Base-by-base conservation (phyloP, 805 yeast species). In the Hanseniaspora occidentalis region DNA sequence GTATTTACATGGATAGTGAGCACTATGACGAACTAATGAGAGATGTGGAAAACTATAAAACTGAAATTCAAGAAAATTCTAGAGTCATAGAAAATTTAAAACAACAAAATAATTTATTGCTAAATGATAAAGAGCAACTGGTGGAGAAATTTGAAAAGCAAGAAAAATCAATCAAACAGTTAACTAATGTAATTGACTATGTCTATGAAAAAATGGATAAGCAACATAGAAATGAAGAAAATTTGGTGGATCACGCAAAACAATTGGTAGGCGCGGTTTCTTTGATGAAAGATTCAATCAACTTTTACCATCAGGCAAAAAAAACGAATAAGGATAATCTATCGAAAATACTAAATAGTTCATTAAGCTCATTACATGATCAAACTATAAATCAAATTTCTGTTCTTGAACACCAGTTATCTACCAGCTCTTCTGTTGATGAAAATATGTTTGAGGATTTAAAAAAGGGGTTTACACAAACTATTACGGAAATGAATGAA, bases 1-100 rank as follows among this genome's bases (percentile, higher is more conserved):
- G 88, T 1, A 67, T 82, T 19, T 77, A 65, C 50, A 58, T 83
- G 69, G 75, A 76, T 49, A 73, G 72, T 23, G 67, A 61, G 13
- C 77, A 77, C 52, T 79, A 79, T 49, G 70, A 69, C 38, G 71
- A 70, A 35, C 41, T 73, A 24, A 66, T 69, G 49, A 60, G 59
- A 40, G 72, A 71, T 39, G 54, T 69, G 14, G 75, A 71, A 43
- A 71, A 66, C 44, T 61, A 64, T 37, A 70, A 67, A 35, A 69
- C 69, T 1, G 76, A 73, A 47, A 58, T 70, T 8, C 66, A 65
- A 29, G 80, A 75, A 48, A 53, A 60, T 16, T 57, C 62, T 40
- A 53, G 75, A 37, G 58, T 57, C 7, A 62, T 61, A n/a, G 69
- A 66, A 18, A 54, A 61, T 6, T 45, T 71, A 20, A 53, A 53